Percentiles rank a stretch among this genome's conserved stretches.
These are phyloP conservation scores for Xerocomellus intermedius DNA, from an alignment of 768 basidiomycete species.

Conservation along the genomic window DNA sequence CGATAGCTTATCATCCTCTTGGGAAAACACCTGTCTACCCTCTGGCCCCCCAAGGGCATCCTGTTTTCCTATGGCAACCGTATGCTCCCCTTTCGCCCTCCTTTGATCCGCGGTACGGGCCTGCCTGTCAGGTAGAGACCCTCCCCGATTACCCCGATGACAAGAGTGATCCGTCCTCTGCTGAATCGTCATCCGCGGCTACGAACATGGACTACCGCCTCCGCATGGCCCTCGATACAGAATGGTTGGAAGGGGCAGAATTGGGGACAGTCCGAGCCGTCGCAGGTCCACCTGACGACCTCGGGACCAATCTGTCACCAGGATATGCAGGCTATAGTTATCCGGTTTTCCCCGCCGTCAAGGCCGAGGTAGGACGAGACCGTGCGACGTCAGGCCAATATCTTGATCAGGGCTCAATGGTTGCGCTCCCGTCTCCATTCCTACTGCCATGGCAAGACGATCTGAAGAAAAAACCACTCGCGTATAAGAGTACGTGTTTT, in stretches of 20 bases:
- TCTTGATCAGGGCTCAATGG: neutral
- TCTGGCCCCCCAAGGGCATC: constrained; percentile 11
- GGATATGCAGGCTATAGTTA: constrained; percentile 8
- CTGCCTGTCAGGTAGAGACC: constrained; percentile 5
- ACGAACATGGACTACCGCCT: constrained; percentile 12
- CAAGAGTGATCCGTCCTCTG: constrained; percentile 27
- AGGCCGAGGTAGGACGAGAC: constrained; percentile 3
- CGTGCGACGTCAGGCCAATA: constrained; percentile 12
- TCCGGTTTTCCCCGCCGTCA: constrained; percentile 17
- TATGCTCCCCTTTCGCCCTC: constrained; percentile 27
- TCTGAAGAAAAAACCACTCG: constrained; percentile 19
- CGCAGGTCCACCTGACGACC: constrained; percentile 7
- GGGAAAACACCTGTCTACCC: constrained; percentile 21
- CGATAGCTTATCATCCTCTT: constrained; percentile 18
- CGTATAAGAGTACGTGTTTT: constrained; percentile 29
- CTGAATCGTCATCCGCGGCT: constrained; percentile 17
- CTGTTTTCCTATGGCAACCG: constrained; percentile 28
- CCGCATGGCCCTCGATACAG: constrained; percentile 5
- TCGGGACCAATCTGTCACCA: constrained; percentile 12
- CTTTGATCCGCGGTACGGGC: constrained; percentile 16
- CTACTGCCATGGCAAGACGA: constrained; percentile 16
- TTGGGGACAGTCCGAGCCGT: neutral
- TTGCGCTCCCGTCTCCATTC: neutral
- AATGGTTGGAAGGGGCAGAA: constrained; percentile 1
- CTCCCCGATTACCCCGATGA: constrained; percentile 23